Conservation (phyloP, 306 rosid species). For the Prunus salicina region DNA sequence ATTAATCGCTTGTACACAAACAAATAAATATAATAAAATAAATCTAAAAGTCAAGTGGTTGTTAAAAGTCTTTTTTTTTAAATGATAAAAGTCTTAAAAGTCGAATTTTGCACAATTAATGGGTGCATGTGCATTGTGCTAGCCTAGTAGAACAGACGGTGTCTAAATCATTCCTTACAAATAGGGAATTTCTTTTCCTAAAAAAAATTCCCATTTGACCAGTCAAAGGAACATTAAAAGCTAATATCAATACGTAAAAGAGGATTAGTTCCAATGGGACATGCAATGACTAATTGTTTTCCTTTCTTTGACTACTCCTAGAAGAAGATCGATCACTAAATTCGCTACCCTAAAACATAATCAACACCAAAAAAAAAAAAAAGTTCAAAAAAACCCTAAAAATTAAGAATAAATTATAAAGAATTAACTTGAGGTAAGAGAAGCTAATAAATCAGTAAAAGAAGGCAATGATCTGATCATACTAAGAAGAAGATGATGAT, state of each 20-base stretch:
- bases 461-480: background rate
- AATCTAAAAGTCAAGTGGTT: too few relatives aligned
- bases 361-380: background rate
- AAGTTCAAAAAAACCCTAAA: background rate
- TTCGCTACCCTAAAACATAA: background rate
- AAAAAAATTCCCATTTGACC: conserved; percentile 44
- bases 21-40: too few relatives aligned
- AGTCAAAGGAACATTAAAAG: conserved; percentile 62
- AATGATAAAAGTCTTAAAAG: too few relatives aligned
- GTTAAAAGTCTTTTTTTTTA: too few relatives aligned
- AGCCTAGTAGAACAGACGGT: background rate
- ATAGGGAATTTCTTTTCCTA: background rate
- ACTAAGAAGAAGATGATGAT: conserved; percentile 9
- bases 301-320: conserved; percentile 39
- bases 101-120: too few relatives aligned
- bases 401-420: background rate
- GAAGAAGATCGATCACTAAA: background rate
- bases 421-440: background rate
- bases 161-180: background rate
- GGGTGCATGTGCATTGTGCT: background rate
- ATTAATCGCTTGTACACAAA: too few relatives aligned
- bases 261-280: conserved; percentile 41
- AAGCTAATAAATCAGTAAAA: too few relatives aligned
- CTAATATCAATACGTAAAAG: conserved; percentile 33
- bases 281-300: conserved; percentile 47